These are phyloP conservation scores for Perkinsus marinus DNA, from an alignment of 169 alveolate genomes.

Conservation along the genomic window DNA sequence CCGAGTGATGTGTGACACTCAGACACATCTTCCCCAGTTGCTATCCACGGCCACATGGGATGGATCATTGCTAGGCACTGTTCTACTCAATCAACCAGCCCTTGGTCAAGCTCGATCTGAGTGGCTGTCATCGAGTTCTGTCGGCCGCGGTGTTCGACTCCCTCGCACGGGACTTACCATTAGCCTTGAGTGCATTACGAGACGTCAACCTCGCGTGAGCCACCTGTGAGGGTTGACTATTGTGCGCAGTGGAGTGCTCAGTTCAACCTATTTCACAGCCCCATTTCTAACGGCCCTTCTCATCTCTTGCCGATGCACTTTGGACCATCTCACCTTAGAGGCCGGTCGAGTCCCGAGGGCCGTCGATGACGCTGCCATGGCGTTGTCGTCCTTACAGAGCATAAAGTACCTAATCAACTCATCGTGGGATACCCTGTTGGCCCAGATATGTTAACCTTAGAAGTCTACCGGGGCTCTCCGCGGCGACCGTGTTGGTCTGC, in stretches of 20 bases:
- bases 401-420: background rate
- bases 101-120: background rate
- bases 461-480: background rate
- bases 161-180: background rate
- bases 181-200: background rate
- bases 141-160: background rate
- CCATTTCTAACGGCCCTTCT: background rate
- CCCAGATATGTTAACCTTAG: background rate
- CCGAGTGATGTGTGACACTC: no score
- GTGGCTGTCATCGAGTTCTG: background rate
- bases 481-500: background rate
- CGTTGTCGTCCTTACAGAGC: background rate
- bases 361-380: background rate
- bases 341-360: background rate
- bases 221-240: background rate
- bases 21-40: no score
- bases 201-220: background rate
- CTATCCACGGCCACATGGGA: no score
- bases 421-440: background rate
- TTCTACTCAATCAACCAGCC: background rate
- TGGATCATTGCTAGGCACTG: background rate
- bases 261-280: background rate
- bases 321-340: background rate
- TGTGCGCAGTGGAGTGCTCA: background rate
- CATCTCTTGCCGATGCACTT: background rate